phyloP scores from a whole-genome alignment of 2,329 filamentous ascomycete species.

The Dactylellina parvicollis region DNA sequence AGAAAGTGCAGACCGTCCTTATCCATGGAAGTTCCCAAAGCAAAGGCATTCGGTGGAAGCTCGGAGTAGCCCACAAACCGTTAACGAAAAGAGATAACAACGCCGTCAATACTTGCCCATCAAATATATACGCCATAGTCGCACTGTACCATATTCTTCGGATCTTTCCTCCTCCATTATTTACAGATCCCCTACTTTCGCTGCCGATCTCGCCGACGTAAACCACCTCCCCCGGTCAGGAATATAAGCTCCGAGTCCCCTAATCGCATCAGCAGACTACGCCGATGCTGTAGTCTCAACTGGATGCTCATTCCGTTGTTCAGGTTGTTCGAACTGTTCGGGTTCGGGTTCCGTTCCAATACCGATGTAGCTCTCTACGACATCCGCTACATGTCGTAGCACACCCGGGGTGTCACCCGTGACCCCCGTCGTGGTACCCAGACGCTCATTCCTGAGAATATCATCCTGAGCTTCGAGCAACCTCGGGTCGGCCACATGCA shows the following conservation, averaged over 20 bases:
- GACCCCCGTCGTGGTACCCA: neutral
- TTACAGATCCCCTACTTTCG: constrained; percentile 20
- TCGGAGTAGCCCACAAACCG: neutral
- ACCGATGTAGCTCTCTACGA: constrained; percentile 41
- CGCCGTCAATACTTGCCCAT: constrained; percentile 42
- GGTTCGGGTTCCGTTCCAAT: constrained; percentile 13
- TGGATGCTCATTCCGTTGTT: constrained; percentile 10
- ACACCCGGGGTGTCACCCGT: constrained; percentile 2
- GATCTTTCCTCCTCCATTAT: neutral
- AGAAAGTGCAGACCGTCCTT: constrained; percentile 8
- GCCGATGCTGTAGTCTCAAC: constrained; percentile 35
- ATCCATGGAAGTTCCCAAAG: neutral
- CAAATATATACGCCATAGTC: constrained; percentile 14
- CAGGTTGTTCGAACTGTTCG: too few species aligned
- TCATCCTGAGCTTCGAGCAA: constrained; percentile 50
- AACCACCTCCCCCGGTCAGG: constrained; percentile 46
- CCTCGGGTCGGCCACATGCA: constrained; percentile 45
- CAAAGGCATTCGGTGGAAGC: neutral
- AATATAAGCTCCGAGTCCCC: constrained; percentile 41
- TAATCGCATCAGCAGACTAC: constrained; percentile 42
- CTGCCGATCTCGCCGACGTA: constrained; percentile 1
- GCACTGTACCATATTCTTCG: neutral
- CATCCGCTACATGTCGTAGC: constrained; percentile 27
- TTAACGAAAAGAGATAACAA: constrained; percentile 3
- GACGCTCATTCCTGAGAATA: constrained; percentile 35